phyloP scores from a whole-genome alignment of 352 stramenopile species.

The Salisapilia sapeloensis region DNA sequence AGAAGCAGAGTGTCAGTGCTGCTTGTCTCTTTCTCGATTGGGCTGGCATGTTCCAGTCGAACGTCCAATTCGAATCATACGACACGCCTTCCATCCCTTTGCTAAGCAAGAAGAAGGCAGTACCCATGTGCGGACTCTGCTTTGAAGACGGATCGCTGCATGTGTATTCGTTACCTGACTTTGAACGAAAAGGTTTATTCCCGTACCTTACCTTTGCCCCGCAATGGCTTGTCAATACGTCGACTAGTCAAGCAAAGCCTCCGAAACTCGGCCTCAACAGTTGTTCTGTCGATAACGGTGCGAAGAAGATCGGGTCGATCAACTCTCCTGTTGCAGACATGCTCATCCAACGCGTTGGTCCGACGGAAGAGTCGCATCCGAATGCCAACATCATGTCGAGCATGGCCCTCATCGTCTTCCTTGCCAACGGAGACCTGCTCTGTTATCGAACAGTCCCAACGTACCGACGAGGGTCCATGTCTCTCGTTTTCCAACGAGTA shows the following conservation, averaged over 20 bases:
- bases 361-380: conserved; percentile 35
- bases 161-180: conserved; percentile 69
- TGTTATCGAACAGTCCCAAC: conserved; percentile 55
- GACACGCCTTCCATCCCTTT: conserved; percentile 34
- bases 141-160: conserved; percentile 70
- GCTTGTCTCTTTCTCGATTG: conserved; percentile 76
- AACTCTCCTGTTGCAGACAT: conserved; percentile 75
- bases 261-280: conserved; percentile 56
- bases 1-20: conserved; percentile 22
- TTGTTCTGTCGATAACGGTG: conserved; percentile 43
- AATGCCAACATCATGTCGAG: conserved; percentile 58
- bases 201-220: conserved; percentile 72
- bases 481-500: conserved; percentile 51
- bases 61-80: conserved; percentile 9
- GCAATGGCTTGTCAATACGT: conserved; percentile 57
- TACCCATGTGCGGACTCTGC: conserved; percentile 71
- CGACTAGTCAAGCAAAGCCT: conserved; percentile 32
- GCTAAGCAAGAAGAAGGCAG: conserved; percentile 24
- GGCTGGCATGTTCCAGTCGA: conserved; percentile 48
- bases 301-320: conserved; percentile 66
- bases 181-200: conserved; percentile 63
- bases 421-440: conserved; percentile 71
- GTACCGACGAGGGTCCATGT: conserved; percentile 10
- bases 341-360: conserved; percentile 58
- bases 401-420: conserved; percentile 73